Base-by-base conservation (phyloP, 192 early-diverging fungal genomes). In the Entomortierella parvispora region DNA sequence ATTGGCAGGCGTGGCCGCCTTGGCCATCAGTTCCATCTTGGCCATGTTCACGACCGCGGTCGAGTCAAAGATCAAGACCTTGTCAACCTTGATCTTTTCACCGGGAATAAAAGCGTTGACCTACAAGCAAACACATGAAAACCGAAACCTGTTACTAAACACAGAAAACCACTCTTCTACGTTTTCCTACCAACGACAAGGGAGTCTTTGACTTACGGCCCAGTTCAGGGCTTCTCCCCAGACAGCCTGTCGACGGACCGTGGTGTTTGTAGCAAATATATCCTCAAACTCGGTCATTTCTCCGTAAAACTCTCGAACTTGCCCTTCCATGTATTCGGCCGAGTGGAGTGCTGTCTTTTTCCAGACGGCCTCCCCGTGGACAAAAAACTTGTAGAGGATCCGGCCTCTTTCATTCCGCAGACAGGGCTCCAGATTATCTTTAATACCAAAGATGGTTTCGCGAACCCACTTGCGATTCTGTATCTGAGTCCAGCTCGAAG, bases 221-320 rank as follows among this genome's bases (percentile, higher is more conserved):
- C 74, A 77, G 18, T 56, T 42, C 32, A 77, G 26, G 14, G 74
- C 74, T 45, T 77, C 66, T 23, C 65, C 74, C 74, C 74, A 77
- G 60, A 77, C 28, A 23, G 33, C 45, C 45, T 68, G 60, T 44
- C 37, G 53, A 31, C 52, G 29, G 0, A 53, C 29, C 23, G 74
- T 68, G 4, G 22, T 48, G 51, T 77, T 77, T 1, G 65, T 68
- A 26, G 68, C 68, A 3, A 55, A 14, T 58, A 53, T 52, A 43
- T 88, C 87, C 31, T 83, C 66, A 70, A 70, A 88, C 56, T 88
- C 87, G 65, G 86, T 85, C 11, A 75, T 75, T 54, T 88, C 87
- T 8, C 76, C 74, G 45, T 80, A 71, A 20, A 86, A 48, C 31
- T 55, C 61, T 53, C 82, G 46, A 34, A 66, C 56, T 28, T 64